These are phyloP conservation scores for Hypoxylon rubiginosum DNA, from an alignment of 2,329 filamentous ascomycete species.

Conservation along the genomic window DNA sequence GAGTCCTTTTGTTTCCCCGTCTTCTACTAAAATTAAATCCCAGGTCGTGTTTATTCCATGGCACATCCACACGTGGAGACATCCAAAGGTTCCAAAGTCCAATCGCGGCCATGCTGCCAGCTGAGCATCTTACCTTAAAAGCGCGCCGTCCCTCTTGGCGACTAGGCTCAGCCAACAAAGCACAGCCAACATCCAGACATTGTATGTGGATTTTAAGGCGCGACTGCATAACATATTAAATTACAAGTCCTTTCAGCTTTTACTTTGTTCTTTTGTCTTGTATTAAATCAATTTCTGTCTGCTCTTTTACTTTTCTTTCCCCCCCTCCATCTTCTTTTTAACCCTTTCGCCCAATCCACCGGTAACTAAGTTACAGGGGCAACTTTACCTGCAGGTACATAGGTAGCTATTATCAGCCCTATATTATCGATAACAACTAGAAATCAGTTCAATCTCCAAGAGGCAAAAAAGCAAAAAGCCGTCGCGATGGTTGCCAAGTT, in stretches of 20 bases:
- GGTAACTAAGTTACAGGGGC: not conserved
- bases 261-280: not conserved
- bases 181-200: slow-evolving; percentile 4
- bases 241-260: not conserved
- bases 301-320: not conserved
- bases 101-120: not conserved
- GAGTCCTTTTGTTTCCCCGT: not conserved
- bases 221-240: not conserved
- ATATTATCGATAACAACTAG: not conserved
- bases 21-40: slow-evolving; percentile 1
- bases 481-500: slow-evolving; percentile 36
- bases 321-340: not conserved
- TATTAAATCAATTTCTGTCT: not conserved
- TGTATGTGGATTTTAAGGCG: not conserved
- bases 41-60: not conserved
- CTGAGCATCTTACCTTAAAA: slow-evolving; percentile 7
- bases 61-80: slow-evolving; percentile 15
- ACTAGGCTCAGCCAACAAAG: slow-evolving; percentile 15
- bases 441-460: no score
- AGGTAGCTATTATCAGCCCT: not conserved
- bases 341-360: not conserved
- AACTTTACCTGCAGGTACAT: not conserved
- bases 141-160: slow-evolving; percentile 31
- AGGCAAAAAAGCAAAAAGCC: not conserved
- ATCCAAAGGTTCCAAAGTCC: not conserved